Conservation (phyloP, 768 basidiomycete genomes). For the Boletus speciosus region DNA sequence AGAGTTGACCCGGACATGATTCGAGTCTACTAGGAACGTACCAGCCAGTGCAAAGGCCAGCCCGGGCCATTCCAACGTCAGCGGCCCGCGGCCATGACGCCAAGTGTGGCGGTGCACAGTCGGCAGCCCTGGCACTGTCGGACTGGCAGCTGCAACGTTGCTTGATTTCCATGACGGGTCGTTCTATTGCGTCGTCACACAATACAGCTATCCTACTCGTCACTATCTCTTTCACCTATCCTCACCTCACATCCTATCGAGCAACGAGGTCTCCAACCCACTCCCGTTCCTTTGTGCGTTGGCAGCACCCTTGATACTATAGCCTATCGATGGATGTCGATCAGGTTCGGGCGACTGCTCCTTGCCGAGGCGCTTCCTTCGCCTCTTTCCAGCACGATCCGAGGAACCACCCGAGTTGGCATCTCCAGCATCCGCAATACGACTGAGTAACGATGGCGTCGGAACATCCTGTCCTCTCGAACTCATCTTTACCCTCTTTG, state of each 20-base stretch:
- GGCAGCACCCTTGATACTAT: conserved; percentile 56
- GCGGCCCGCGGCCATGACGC: not conserved
- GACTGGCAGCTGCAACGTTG: too few species aligned
- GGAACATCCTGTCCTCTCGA: conserved; percentile 26
- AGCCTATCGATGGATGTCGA: conserved; percentile 39
- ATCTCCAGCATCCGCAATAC: conserved; percentile 32
- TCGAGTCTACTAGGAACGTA: not conserved
- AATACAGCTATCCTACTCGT: conserved; percentile 21
- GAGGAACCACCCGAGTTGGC: conserved; percentile 10
- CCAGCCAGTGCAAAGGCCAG: not conserved
- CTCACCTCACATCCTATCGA: conserved; percentile 34
- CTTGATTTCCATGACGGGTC: not conserved
- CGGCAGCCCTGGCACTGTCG: too few species aligned
- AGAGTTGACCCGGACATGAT: not conserved
- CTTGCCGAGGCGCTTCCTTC: conserved; percentile 19
- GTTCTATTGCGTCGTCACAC: conserved; percentile 12
- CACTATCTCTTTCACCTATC: conserved; percentile 28
- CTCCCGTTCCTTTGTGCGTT: conserved; percentile 24
- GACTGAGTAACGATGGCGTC: conserved; percentile 44
- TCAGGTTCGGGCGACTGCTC: conserved; percentile 28
- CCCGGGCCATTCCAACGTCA: not conserved
- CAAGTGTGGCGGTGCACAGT: conserved; percentile 2
- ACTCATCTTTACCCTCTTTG: conserved; percentile 33
- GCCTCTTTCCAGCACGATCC: conserved; percentile 20
- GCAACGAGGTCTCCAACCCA: conserved; percentile 25